Conservation (phyloP, 805 yeast species). For the Suhomyces sp. region DNA sequence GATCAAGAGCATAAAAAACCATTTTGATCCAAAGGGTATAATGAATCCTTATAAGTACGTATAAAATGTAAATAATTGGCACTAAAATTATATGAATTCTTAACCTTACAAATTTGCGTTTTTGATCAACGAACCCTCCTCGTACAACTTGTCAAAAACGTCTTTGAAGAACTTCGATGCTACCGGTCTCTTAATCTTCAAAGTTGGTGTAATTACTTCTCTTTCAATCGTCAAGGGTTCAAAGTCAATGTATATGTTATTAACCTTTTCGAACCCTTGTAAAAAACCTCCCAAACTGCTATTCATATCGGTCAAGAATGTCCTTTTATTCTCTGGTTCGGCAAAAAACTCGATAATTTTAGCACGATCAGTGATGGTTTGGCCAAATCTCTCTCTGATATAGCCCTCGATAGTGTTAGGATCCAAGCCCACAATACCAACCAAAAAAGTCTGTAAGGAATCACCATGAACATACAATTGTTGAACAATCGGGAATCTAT, state of each 20-base stretch:
- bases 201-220: conserved; percentile 66
- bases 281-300: conserved; percentile 16
- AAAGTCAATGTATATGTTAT: conserved; percentile 24
- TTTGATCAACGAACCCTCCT: conserved; percentile 30
- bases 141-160: conserved; percentile 30
- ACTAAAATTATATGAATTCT: neutral
- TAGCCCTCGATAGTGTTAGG: conserved; percentile 24
- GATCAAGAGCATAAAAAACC: conserved; percentile 76
- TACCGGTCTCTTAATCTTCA: conserved; percentile 47
- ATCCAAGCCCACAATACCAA: conserved; percentile 63
- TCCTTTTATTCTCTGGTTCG: conserved; percentile 15
- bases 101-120: conserved; percentile 3
- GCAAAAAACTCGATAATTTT: conserved; percentile 14
- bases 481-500: conserved; percentile 46
- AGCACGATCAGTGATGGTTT: conserved; percentile 8
- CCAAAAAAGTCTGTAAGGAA: conserved; percentile 51
- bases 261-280: conserved; percentile 34
- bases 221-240: conserved; percentile 50
- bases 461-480: conserved; percentile 68
- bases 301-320: conserved; percentile 24
- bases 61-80: conserved; percentile 20
- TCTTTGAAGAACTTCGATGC: conserved; percentile 28
- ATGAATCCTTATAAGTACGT: conserved; percentile 93
- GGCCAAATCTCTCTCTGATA: conserved; percentile 9
- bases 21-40: conserved; percentile 87